Base-by-base conservation (phyloP, 139 green algal genomes). In the Marvania coccoides region DNA sequence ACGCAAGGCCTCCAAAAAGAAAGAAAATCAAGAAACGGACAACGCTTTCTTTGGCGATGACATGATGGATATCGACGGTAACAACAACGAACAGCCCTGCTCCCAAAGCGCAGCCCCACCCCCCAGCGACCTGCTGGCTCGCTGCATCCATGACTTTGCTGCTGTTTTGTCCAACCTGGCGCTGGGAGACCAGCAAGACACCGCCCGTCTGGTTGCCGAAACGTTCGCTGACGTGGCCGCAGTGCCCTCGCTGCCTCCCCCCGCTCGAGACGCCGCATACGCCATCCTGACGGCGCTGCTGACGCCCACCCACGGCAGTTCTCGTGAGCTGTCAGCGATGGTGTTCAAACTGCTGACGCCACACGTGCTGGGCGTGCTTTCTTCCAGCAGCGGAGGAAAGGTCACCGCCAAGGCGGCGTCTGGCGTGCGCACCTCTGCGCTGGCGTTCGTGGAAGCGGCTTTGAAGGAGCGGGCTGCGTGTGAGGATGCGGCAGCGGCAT, bases 261-360 rank as follows among this genome's bases (percentile, higher is more conserved):
- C 23, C 59, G 40, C 37, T 66, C 29, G 34, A 47, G 37, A n/a
- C 60, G 39, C 53, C 26, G 19, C n/a, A 8, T 81, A 73, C 35
- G 38, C 23, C 2, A 24, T 73, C 19, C 62, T 90, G 48, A 14
- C 55, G 34, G 35, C 56, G 1, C 34, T 86, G n/a, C 31, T 90
- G 47, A 29, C 71, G 26, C 58, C 66, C 10, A 34, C n/a, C 26
- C 82, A 87, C 56, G 83, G 74, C 5, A 38, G 24, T 48, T 36
- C 77, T n/a, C 29, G 40, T 3, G 71, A 78, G 5, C 63, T 48
- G 2, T 51, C 73, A 8, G 71, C 78, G 6, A 35, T 63, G 14
- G 53, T 89, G 28, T 59, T 84, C 56, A 72, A 75, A 26, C 62
- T 63, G 19, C 69, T 90, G 29, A 64, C 75, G 13, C 70, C 72